Base-by-base conservation (phyloP, 805 yeast species). In the Maudiozyma saulgeensis region DNA sequence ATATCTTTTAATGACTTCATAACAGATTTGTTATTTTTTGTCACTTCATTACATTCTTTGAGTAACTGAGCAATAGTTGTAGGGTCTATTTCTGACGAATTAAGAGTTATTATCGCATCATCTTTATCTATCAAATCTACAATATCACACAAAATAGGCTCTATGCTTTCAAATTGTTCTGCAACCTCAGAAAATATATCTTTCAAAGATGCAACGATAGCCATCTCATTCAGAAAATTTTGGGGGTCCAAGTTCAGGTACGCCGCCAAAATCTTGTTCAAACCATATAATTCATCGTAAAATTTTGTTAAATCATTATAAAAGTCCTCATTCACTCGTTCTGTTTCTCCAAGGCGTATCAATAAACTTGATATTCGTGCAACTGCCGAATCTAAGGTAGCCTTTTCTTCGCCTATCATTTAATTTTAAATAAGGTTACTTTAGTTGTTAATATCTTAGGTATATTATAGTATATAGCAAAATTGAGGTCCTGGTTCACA, bases 51-150 rank as follows among this genome's bases (percentile, higher is more conserved):
- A 45, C 63, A 59, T 13, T 51, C 58, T 55, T 64, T 74, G 16
- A 64, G 61, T 44, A 52, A 46, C 45, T 69, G 69, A 31, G 69
- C 55, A 37, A 69, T 43, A 4, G 44, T 28, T 16, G 55, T 45
- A 41, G 54, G 46, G 7, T 49, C 48, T 2, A 47, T 18, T 18
- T 31, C 19, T n/a, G 11, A n/a, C 9, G 28, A 5, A 3, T n/a
- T 15, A 13, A 15, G 13, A 15, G 34, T 4, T n/a, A 35, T 35
- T 21, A 15, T 8, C 3, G 23, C 32, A 23, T 35, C 46, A 1
- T 51, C 39, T 0, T 50, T 55, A 43, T 73, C 78, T 12, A 73
- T 34, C 2, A 66, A 41, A 47, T 69, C 68, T 38, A 74, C 50
- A 3, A 71, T 55, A 43, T 66, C 67, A 1, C 68, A 52, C 23